Evolutionary conservation across 768 basidiomycete genomes (phyloP).

Genomic region (Zangia roseola): DNA sequence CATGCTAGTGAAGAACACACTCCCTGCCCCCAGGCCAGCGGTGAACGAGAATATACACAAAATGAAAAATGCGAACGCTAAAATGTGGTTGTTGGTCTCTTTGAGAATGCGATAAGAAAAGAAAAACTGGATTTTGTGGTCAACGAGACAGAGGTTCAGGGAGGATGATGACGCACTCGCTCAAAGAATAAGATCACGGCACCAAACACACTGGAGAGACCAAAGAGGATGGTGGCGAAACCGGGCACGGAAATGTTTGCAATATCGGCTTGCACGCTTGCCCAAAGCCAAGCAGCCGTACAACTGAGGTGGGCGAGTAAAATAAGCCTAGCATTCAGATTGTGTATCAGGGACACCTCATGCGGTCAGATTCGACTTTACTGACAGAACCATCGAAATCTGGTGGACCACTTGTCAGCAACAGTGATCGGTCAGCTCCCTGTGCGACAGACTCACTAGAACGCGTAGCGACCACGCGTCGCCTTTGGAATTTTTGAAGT

Average conservation of each 20-base stretch:
- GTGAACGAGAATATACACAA: constrained; percentile 21
- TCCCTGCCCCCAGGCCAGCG: constrained; percentile 19
- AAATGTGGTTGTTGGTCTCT: constrained; percentile 13
- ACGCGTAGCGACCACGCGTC: constrained; percentile 12
- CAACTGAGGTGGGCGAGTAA: constrained; percentile 17
- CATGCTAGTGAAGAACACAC: constrained; percentile 20
- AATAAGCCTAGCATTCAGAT: constrained; percentile 10
- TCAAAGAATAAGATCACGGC: constrained; percentile 15
- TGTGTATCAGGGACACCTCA: constrained; percentile 1
- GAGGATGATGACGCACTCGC: constrained; percentile 10
- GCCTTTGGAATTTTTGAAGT: constrained; percentile 20
- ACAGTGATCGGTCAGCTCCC: neutral
- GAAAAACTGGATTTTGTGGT: constrained; percentile 16
- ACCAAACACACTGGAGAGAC: constrained; percentile 15
- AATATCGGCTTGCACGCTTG: neutral
- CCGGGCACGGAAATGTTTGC: constrained; percentile 2
- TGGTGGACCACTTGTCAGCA: constrained; percentile 4
- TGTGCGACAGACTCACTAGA: constrained; percentile 15
- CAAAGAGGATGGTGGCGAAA: constrained; percentile 16
- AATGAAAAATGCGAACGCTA: constrained; percentile 13
- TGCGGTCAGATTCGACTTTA: neutral
- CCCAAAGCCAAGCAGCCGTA: constrained; percentile 21
- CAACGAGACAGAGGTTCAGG: neutral
- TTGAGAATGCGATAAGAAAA: constrained; percentile 18
- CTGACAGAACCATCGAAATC: constrained; percentile 21